phyloP scores from a whole-genome alignment of 2,329 filamentous ascomycete species.

The Trichoderma sp. region DNA sequence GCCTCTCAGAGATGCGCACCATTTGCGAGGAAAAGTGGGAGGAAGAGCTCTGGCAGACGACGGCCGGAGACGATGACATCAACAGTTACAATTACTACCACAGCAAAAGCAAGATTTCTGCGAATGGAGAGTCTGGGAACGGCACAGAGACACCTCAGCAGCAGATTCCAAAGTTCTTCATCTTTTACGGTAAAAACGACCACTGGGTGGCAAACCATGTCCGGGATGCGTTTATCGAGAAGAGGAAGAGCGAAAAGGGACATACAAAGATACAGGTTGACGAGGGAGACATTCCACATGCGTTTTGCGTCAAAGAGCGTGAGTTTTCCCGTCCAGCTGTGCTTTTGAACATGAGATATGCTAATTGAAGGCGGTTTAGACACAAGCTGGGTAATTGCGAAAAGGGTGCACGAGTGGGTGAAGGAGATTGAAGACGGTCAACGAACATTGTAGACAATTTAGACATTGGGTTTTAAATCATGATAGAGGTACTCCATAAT shows the following conservation, averaged over 20 bases:
- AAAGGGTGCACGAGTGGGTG: constrained; percentile 32
- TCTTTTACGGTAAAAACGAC: constrained; percentile 60
- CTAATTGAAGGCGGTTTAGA: constrained; percentile 23
- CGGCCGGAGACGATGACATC: constrained; percentile 19
- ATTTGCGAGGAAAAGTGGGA: constrained; percentile 61
- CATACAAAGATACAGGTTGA: constrained; percentile 53
- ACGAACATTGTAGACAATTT: neutral
- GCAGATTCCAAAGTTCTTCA: constrained; percentile 50
- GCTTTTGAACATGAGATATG: neutral
- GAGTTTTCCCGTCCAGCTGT: constrained; percentile 22
- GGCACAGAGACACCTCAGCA: neutral
- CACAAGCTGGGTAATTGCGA: constrained; percentile 32
- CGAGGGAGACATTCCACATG: constrained; percentile 56
- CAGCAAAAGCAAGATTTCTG: constrained; percentile 5
- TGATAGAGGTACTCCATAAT: neutral
- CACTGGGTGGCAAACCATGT: constrained; percentile 60
- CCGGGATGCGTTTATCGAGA: constrained; percentile 55
- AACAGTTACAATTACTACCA: neutral
- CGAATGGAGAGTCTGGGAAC: neutral
- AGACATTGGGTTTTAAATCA: no score
- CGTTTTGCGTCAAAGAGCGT: constrained; percentile 52
- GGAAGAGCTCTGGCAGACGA: constrained; percentile 55
- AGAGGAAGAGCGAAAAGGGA: constrained; percentile 38
- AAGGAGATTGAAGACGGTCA: constrained; percentile 28
- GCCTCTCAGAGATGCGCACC: constrained; percentile 56